A percentile compares a stretch with the other conserved stretches of the same genome.
Evolutionary conservation across 2,329 filamentous ascomycete species (phyloP).

Genomic region (Chalara sp.): DNA sequence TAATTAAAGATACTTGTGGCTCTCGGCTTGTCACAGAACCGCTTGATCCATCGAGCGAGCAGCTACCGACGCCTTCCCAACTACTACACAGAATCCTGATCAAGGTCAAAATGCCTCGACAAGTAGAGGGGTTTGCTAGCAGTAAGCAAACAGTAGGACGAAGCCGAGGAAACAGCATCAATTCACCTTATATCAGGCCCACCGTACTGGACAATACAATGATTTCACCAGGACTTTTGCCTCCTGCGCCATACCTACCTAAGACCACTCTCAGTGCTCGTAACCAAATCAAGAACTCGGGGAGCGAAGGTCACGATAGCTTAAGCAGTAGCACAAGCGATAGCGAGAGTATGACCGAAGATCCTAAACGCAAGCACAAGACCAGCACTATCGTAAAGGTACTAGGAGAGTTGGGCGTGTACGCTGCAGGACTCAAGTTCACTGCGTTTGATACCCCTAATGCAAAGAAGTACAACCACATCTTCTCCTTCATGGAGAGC

Average conservation of each 20-base stretch:
- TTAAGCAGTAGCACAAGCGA: constrained; percentile 66
- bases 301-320: constrained; percentile 35
- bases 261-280: constrained; percentile 12
- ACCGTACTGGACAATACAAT: constrained; percentile 49
- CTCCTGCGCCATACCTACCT: constrained; percentile 40
- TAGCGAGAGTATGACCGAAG: constrained; percentile 62
- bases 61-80: constrained; percentile 79
- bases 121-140: constrained; percentile 26
- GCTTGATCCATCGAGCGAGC: constrained; percentile 58
- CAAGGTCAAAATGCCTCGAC: constrained; percentile 80
- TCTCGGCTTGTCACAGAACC: constrained; percentile 72
- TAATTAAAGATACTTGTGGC: constrained; percentile 80
- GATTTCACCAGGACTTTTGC: constrained; percentile 44
- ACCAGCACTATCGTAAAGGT: constrained; percentile 80
- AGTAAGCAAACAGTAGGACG: constrained; percentile 43
- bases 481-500: constrained; percentile 89
- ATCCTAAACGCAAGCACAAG: constrained; percentile 49
- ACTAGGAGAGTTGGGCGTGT: constrained; percentile 80
- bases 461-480: constrained; percentile 85
- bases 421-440: constrained; percentile 71
- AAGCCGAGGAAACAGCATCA: constrained; percentile 63
- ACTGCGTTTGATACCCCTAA: constrained; percentile 70
- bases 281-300: constrained; percentile 16
- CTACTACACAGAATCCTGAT: constrained; percentile 78
- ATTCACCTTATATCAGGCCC: constrained; percentile 66